Evolutionary conservation across 805 yeast genomes (phyloP).

Genomic region (Yamadazyma tumulicola): DNA sequence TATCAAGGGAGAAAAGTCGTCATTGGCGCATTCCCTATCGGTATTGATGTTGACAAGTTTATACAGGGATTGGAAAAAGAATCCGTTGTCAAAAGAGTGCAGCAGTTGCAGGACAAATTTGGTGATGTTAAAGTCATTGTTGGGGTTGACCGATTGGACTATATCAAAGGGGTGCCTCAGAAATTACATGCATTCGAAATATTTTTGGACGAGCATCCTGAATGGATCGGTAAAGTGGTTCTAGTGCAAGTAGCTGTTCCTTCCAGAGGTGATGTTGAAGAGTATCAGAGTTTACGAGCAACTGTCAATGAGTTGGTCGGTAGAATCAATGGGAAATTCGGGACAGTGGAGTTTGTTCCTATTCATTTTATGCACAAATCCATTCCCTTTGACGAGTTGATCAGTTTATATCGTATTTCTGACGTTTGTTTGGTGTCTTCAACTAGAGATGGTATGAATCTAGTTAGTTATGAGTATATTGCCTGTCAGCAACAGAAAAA

Average conservation of each 20-base stretch:
- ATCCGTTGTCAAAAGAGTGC: constrained; percentile 62
- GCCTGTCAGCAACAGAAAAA: constrained; percentile 87
- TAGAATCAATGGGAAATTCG: constrained; percentile 91
- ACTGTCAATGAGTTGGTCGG: constrained; percentile 96
- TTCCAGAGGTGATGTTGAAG: constrained; percentile 96
- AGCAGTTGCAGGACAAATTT: constrained; percentile 55
- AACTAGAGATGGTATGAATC: constrained; percentile 98
- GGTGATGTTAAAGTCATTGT: constrained; percentile 85
- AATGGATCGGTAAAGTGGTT: constrained; percentile 96
- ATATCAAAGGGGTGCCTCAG: constrained; percentile 97
- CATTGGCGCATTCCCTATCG: constrained; percentile 98
- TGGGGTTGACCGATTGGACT: constrained; percentile 95
- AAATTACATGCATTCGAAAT: constrained; percentile 95
- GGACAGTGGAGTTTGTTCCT: constrained; percentile 96
- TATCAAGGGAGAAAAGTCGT: constrained; percentile 71
- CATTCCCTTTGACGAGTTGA: constrained; percentile 85
- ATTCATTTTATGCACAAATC: constrained; percentile 95
- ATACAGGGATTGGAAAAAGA: constrained; percentile 67
- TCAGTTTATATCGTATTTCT: constrained; percentile 77
- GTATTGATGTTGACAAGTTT: constrained; percentile 93
- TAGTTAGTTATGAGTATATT: constrained; percentile 93
- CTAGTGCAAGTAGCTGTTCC: constrained; percentile 97
- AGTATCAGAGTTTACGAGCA: constrained; percentile 88
- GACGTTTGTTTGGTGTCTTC: constrained; percentile 92
- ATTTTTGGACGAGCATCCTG: constrained; percentile 88